Evolutionary conservation across 2,329 filamentous ascomycete genomes (phyloP), one percentile per base, ranked within the genome.

Genomic region (Fusarium stilboides): DNA sequence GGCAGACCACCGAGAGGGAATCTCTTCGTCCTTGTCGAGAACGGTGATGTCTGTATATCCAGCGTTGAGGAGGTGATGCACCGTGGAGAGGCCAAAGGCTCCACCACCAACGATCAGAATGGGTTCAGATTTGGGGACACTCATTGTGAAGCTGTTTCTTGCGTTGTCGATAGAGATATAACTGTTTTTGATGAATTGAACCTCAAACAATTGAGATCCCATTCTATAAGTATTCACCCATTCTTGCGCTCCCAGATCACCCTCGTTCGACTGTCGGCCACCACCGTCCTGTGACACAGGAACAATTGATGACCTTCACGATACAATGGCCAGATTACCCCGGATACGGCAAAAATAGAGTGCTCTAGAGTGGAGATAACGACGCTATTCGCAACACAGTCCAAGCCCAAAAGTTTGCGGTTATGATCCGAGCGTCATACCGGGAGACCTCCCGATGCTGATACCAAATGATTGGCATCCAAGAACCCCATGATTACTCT

Each of bases 41-140:
- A 87, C 81, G 6, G 83, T 83, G 47, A 87, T 80, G 57, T 84
- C 76, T 0, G 72, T 81, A 63, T 83, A 85, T 1, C 84, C 84
- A 1, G 79, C 74, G 8, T 77, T 72, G n/a, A 77, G 72, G 5
- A 87, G 79, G 50, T 85, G 83, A 20, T 82, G 74, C 10, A 83
- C 84, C 2, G 82, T 85, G 1, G 85, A 85, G 5, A 86, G 79
- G 26, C 84, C 85, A 65, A 85, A 87, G 8, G 82, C 81, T 28
- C 85, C 85, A 10, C 78, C 84, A 17, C 84, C 84, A 19, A 85
- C 68, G 33, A 81, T 74, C n/a, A 80, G 59, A n/a, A 81, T 75
- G 10, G 74, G 69, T 33, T 75, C 73, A 8, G 59, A 54, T 19
- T 74, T 74, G 9, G 51, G 13, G 19, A 74, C 45, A 2, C 52